A percentile compares a stretch with the other conserved stretches of the same genome.
phyloP scores from a whole-genome alignment of 106 monocot genomes.

The Dendrobium nobile region DNA sequence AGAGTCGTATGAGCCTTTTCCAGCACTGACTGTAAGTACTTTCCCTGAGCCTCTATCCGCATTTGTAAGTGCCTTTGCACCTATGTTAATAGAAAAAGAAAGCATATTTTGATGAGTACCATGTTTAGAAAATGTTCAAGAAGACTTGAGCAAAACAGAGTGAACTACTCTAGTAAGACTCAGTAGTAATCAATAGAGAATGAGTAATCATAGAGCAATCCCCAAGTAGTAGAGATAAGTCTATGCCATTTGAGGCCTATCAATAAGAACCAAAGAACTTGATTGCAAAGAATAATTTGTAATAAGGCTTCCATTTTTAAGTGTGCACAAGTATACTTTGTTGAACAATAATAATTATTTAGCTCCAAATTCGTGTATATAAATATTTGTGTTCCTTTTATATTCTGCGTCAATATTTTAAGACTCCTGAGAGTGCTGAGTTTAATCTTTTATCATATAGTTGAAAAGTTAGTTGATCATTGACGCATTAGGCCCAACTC shows the following conservation, averaged over 20 bases:
- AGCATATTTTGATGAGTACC: not conserved
- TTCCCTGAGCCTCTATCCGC: conserved; percentile 86
- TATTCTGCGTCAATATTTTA: not conserved
- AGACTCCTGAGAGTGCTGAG: too few species aligned
- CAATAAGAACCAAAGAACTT: not conserved
- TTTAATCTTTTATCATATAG: too few species aligned
- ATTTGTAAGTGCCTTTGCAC: conserved; percentile 81
- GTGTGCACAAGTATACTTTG: too few species aligned
- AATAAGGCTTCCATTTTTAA: too few species aligned
- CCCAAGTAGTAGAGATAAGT: not conserved
- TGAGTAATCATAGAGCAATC: not conserved
- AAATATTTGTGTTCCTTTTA: not conserved
- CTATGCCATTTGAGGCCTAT: not conserved
- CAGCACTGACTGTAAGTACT: conserved; percentile 80
- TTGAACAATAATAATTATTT: not conserved
- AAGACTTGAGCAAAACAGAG: not conserved
- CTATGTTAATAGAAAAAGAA: not conserved
- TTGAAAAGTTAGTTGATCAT: too few species aligned
- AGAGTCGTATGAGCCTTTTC: conserved; percentile 89
- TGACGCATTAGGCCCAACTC: too few species aligned
- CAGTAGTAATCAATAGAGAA: not conserved
- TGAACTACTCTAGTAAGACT: not conserved
- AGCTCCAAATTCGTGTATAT: not conserved
- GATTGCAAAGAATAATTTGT: not conserved
- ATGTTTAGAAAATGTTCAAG: not conserved